A percentile compares a stretch with the other conserved stretches of the same genome.
Conservation (phyloP, 495 filamentous ascomycete genomes). For the Clavariopsis aquatica region DNA sequence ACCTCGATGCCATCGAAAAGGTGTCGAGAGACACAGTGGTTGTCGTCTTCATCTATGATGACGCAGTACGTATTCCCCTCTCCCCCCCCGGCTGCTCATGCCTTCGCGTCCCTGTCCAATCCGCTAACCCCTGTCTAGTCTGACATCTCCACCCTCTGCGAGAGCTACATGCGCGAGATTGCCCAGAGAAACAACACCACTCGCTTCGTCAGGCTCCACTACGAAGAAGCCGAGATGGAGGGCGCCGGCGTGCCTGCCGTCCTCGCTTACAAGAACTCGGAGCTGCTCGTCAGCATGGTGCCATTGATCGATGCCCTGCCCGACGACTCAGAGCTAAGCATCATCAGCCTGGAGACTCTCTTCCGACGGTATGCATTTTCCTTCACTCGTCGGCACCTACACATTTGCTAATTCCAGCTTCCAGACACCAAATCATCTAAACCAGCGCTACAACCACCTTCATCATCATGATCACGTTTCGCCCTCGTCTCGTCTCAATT, state of each 20-base stretch:
- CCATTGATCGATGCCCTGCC: constrained; percentile 86
- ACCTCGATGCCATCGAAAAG: constrained; percentile 92
- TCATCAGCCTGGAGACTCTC: constrained; percentile 61
- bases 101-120: no score
- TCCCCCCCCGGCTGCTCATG: no score
- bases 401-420: constrained; percentile 16
- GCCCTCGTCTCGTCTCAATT: no score
- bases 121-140: constrained; percentile 56
- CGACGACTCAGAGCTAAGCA: constrained; percentile 59
- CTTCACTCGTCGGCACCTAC: constrained; percentile 13
- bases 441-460: no score
- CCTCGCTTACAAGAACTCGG: constrained; percentile 82
- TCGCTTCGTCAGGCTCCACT: constrained; percentile 89
- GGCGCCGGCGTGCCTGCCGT: constrained; percentile 80
- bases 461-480: background rate
- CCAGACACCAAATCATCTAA: constrained; percentile 13
- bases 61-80: constrained; percentile 59
- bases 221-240: constrained; percentile 93
- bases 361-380: constrained; percentile 55
- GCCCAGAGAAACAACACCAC: constrained; percentile 67
- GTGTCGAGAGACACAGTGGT: constrained; percentile 78
- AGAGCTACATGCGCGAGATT: constrained; percentile 71
- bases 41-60: constrained; percentile 93
- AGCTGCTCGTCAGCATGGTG: constrained; percentile 86
- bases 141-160: constrained; percentile 70